These are phyloP conservation scores for Jimgerdemannia lactiflua DNA, from an alignment of 192 early-diverging fungal species.

Conservation along the genomic window DNA sequence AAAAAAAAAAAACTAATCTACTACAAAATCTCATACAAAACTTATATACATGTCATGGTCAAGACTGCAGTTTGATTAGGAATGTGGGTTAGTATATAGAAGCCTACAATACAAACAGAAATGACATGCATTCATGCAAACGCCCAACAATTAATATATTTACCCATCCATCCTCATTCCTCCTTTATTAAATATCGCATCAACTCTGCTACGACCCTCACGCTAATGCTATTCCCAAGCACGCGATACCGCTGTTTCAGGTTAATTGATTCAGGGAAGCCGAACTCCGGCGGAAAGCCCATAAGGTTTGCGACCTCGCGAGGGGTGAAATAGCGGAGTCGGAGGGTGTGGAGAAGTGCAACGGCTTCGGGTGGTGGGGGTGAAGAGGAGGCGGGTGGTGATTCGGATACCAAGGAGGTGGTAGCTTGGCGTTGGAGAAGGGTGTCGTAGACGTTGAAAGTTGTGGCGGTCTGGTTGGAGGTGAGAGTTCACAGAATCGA, in stretches of 20 bases:
- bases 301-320: slow-evolving; percentile 72
- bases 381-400: neutral
- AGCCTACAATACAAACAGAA: no score
- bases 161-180: neutral
- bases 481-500: neutral
- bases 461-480: slow-evolving; percentile 18
- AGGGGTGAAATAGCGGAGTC: slow-evolving; percentile 53
- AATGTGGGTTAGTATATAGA: no score
- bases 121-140: no score
- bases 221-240: slow-evolving; percentile 90
- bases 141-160: no score
- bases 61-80: no score
- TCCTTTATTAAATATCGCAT: slow-evolving; percentile 64
- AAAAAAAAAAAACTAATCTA: no score
- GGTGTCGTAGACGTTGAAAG: slow-evolving; percentile 27
- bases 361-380: neutral
- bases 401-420: neutral
- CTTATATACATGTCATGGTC: no score
- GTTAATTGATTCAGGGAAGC: slow-evolving; percentile 66
- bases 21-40: no score
- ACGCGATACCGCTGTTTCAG: slow-evolving; percentile 79
- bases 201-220: slow-evolving; percentile 74
- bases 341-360: slow-evolving; percentile 27
- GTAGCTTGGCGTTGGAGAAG: slow-evolving; percentile 28
- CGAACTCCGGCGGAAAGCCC: slow-evolving; percentile 75